Evolutionary conservation across 352 stramenopile species (phyloP).

Genomic region (Globisporangium spinosum): DNA sequence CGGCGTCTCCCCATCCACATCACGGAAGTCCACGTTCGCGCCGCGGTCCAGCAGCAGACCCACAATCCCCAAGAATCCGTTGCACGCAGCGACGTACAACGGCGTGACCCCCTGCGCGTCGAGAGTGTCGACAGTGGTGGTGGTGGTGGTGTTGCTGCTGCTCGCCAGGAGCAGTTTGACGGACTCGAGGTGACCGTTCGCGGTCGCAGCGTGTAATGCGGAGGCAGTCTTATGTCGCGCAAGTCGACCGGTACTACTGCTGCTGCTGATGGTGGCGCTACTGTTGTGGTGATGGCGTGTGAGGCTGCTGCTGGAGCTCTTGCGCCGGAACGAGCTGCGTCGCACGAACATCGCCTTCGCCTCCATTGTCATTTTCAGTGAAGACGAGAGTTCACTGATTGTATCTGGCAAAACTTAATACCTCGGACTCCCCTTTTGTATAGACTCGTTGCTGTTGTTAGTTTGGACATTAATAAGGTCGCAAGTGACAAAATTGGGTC

Average conservation of each 20-base stretch:
- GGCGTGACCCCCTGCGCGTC: neutral
- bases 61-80: slow-evolving; percentile 6
- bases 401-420: no score
- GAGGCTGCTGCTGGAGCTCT: slow-evolving; percentile 3
- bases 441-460: no score
- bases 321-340: slow-evolving; percentile 33
- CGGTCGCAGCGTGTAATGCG: neutral
- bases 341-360: neutral
- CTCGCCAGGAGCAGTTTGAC: slow-evolving; percentile 11
- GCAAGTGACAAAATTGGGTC: no score
- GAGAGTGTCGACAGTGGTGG: neutral
- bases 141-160: neutral
- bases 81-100: slow-evolving; percentile 9
- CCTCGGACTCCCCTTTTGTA: no score
- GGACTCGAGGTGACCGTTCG: slow-evolving; percentile 9
- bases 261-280: neutral
- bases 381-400: neutral
- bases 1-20: slow-evolving; percentile 7
- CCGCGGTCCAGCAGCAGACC: neutral
- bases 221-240: neutral
- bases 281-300: neutral
- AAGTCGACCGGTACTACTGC: neutral
- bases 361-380: neutral
- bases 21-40: slow-evolving; percentile 10
- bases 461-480: no score